These are phyloP conservation scores for Spathaspora passalidarum DNA, from an alignment of 805 yeast genomes.

Conservation along the genomic window DNA sequence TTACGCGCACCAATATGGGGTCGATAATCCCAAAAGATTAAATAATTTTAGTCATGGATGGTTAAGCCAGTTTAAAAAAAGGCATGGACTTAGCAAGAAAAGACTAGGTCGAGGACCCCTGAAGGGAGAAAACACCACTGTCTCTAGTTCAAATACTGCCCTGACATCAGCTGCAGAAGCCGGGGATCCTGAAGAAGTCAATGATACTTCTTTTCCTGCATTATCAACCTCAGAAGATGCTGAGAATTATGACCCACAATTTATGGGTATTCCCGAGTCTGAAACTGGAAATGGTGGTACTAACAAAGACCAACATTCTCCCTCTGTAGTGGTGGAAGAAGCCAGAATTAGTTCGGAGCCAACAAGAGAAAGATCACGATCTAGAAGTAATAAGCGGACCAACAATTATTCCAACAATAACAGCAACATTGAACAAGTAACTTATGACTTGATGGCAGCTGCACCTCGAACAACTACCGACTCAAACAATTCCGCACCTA, in stretches of 20 bases:
- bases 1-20: slow-evolving; percentile 54
- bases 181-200: neutral
- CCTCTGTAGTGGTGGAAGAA: neutral
- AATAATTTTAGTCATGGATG: slow-evolving; percentile 60
- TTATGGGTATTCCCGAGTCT: slow-evolving; percentile 3
- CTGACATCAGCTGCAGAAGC: neutral
- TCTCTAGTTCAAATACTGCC: neutral
- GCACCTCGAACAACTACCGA: neutral
- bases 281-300: neutral
- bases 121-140: neutral
- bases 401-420: neutral
- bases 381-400: neutral
- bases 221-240: slow-evolving; percentile 4
- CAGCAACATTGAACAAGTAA: neutral
- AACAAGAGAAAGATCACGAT: neutral
- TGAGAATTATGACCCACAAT: slow-evolving; percentile 17
- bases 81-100: slow-evolving; percentile 47
- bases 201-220: neutral
- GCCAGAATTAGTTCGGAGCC: neutral
- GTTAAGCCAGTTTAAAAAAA: slow-evolving; percentile 57
- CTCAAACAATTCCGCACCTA: slow-evolving; percentile 7
- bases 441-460: neutral
- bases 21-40: slow-evolving; percentile 56
- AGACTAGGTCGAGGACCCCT: slow-evolving; percentile 16
- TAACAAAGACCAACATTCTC: neutral